Percentiles rank a stretch among this genome's conserved stretches.
Conservation (phyloP, 2,329 filamentous ascomycete species). For the Microcyclosporella mali region DNA sequence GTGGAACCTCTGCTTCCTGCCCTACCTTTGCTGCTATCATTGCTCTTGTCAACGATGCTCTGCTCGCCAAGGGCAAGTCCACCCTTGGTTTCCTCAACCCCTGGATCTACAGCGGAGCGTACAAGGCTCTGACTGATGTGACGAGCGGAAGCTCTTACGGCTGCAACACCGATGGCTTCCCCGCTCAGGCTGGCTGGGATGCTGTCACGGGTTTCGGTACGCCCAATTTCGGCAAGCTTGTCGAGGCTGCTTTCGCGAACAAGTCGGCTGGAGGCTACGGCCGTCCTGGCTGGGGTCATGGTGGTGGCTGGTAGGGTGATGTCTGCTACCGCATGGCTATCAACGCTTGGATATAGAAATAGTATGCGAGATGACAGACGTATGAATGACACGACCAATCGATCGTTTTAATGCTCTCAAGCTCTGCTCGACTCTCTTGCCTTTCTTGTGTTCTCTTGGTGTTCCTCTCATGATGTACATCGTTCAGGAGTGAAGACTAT, state of each 20-base stretch:
- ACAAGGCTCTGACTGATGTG: conserved; percentile 46
- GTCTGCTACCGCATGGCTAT: no score
- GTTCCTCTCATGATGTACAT: no score
- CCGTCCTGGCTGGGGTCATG: background rate
- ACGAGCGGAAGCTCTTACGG: conserved; percentile 29
- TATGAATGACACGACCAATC: no score
- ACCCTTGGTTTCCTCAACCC: conserved; percentile 55
- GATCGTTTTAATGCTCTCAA: no score
- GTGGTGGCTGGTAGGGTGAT: background rate
- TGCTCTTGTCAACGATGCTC: conserved; percentile 57
- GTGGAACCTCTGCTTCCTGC: conserved; percentile 49
- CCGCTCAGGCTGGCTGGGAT: conserved; percentile 28
- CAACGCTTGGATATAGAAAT: no score
- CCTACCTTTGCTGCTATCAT: conserved; percentile 56
- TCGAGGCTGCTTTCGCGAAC: conserved; percentile 19
- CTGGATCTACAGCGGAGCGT: conserved; percentile 49
- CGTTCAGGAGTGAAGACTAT: no score
- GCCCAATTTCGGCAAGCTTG: conserved; percentile 22
- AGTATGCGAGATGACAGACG: no score
- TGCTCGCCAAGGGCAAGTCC: conserved; percentile 45
- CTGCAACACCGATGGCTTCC: conserved; percentile 25
- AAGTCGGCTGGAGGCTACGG: background rate
- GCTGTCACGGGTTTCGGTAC: conserved; percentile 29
- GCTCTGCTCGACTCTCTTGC: no score
- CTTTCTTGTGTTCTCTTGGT: no score